phyloP scores from a whole-genome alignment of 1,284 basidiomycete genomes.

The Pulchroboletus neoregius region DNA sequence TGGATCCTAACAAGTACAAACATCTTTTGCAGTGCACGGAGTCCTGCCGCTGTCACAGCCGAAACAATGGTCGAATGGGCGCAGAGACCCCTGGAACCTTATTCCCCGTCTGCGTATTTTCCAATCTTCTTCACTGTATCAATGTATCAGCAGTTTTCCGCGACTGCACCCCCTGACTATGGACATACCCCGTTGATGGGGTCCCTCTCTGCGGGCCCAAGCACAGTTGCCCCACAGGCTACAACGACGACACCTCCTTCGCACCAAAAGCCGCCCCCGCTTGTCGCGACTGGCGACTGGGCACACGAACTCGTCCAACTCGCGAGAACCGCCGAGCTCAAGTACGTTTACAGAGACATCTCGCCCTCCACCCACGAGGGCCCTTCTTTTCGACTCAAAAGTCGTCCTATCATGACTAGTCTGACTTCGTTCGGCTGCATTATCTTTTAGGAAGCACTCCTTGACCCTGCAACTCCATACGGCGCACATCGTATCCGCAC shows the following conservation, averaged over 20 bases:
- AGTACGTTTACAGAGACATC: constrained; percentile 41
- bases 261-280: constrained; percentile 38
- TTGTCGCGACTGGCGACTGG: constrained; percentile 76
- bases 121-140: constrained; percentile 19
- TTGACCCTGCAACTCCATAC: constrained; percentile 76
- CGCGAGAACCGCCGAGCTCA: constrained; percentile 77
- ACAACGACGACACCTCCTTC: constrained; percentile 25
- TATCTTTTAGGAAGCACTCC: constrained; percentile 63
- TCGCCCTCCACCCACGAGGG: not conserved
- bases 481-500: constrained; percentile 78
- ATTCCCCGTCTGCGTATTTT: constrained; percentile 26
- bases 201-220: constrained; percentile 32
- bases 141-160: constrained; percentile 39
- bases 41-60: constrained; percentile 14
- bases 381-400: not conserved
- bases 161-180: constrained; percentile 35
- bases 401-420: constrained; percentile 3
- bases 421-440: constrained; percentile 15
- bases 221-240: constrained; percentile 34
- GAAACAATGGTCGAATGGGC: not conserved
- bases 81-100: constrained; percentile 32
- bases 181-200: constrained; percentile 33
- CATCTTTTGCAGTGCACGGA: constrained; percentile 27
- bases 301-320: constrained; percentile 77
- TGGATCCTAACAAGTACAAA: constrained; percentile 33